A percentile compares a stretch with the other conserved stretches of the same genome.
These are phyloP conservation scores for Trichoderma atroviride DNA, from an alignment of 2,329 filamentous ascomycete genomes.

Conservation along the genomic window DNA sequence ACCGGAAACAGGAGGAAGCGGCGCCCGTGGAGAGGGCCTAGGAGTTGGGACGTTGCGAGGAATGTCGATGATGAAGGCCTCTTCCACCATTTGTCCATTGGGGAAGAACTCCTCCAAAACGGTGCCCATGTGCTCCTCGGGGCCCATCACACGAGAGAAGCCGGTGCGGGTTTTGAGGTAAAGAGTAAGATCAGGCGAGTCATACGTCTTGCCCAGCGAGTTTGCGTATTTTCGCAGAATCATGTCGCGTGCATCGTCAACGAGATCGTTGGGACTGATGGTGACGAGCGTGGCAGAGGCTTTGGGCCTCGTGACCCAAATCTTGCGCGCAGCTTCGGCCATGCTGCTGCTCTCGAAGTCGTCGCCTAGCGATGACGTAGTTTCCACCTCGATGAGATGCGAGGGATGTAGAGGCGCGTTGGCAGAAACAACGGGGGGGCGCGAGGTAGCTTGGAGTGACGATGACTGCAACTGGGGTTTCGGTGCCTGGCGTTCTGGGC, in stretches of 20 bases:
- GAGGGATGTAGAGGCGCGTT: conserved; percentile 29
- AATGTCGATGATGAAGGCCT: conserved; percentile 89
- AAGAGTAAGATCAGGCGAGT: conserved; percentile 85
- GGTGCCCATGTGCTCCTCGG: conserved; percentile 80
- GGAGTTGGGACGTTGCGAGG: conserved; percentile 62
- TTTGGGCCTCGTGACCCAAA: conserved; percentile 90
- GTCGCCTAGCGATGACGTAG: conserved; percentile 6
- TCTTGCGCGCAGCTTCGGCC: conserved; percentile 73
- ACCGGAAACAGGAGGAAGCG: conserved; percentile 33
- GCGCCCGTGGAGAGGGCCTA: conserved; percentile 71
- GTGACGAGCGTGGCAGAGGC: conserved; percentile 86
- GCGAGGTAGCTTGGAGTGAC: background rate
- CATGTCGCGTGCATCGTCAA: conserved; percentile 91
- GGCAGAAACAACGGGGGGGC: background rate
- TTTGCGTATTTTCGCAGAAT: conserved; percentile 94
- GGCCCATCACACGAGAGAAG: conserved; percentile 71
- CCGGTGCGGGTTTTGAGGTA: conserved; percentile 74
- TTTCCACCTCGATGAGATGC: conserved; percentile 33
- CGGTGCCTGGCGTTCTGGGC: background rate
- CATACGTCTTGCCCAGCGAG: conserved; percentile 83
- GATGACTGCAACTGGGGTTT: background rate
- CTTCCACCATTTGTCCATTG: conserved; percentile 82
- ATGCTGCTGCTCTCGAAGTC: conserved; percentile 53
- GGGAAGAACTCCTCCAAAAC: conserved; percentile 83
- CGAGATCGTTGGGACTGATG: conserved; percentile 83